phyloP scores from a whole-genome alignment of 768 basidiomycete species.

The Mycena filopes region DNA sequence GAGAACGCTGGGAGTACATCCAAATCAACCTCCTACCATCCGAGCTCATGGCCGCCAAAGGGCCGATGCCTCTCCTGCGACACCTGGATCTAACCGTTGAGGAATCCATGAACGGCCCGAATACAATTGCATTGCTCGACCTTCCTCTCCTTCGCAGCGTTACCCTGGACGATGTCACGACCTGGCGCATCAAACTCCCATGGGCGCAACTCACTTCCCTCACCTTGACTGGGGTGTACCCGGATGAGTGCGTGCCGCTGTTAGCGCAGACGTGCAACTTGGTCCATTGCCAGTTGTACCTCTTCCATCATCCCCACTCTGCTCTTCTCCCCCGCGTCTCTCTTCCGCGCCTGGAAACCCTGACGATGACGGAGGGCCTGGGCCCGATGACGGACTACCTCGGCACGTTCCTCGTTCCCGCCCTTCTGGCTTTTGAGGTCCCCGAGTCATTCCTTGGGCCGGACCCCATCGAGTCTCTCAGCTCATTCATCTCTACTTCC shows the following conservation, averaged over 20 bases:
- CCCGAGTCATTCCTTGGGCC: background rate
- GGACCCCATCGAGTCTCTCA: background rate
- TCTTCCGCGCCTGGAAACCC: background rate
- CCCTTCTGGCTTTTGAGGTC: background rate
- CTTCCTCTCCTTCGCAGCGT: background rate
- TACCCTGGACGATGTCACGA: background rate
- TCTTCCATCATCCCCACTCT: background rate
- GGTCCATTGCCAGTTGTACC: background rate
- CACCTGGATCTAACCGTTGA: too few relatives aligned
- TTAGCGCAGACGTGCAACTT: background rate
- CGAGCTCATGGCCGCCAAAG: background rate
- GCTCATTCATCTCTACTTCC: background rate
- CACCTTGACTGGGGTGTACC: background rate
- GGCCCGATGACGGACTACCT: background rate
- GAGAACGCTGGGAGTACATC: background rate
- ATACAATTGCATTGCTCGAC: background rate
- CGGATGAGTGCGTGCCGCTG: background rate
- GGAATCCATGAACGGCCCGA: too few relatives aligned
- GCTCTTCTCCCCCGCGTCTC: background rate
- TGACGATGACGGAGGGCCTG: background rate
- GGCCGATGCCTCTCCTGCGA: too few relatives aligned
- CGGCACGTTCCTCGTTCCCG: background rate
- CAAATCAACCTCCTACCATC: background rate
- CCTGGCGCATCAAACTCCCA: background rate
- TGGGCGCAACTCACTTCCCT: background rate